Base-by-base conservation (phyloP, 768 basidiomycete species). In the Cyathus striatus region DNA sequence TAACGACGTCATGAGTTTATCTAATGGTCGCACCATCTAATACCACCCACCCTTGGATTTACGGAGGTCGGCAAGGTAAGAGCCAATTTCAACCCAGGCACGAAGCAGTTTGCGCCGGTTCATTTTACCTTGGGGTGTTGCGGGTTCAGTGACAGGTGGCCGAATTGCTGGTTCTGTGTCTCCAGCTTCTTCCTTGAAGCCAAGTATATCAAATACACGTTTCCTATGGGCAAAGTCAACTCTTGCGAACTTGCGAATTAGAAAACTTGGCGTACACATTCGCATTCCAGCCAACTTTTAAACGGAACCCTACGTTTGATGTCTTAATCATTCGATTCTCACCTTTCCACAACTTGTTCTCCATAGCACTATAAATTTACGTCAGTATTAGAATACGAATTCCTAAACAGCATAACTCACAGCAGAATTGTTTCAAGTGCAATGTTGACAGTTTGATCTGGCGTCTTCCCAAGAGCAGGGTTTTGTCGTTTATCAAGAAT, bases 1-100 rank as follows among this genome's bases (percentile, higher is more conserved):
- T 84, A 47, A 23, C 41, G n/a, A 55, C 47, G 37, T 38, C 25
- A n/a, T n/a, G 12, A 12, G 38, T 38, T 53, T 38, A 32, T 42
- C 47, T 23, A 36, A 22, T 40, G 25, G 12, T 17, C 38, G 18
- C 18, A 20, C 6, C n/a, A n/a, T n/a, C n/a, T n/a, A n/a, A n/a
- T n/a, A n/a, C n/a, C n/a, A n/a, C n/a, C n/a, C n/a, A n/a, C n/a
- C n/a, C n/a, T n/a, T n/a, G n/a, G n/a, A n/a, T n/a, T n/a, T n/a
- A n/a, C 66, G 72, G 49, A 73, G 87, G 41, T 86, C 76, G 3
- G 69, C 62, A 16, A 83, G 51, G 80, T 81, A 91, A 3, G 86
- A 75, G 30, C 74, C 64, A 6, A 83, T 61, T 56, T 92, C 90
- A 14, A 89, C 72, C 90, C 90, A 91, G 22, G 83, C 85, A 24